Percentiles rank a stretch among this genome's conserved stretches.
Evolutionary conservation across 2,329 filamentous ascomycete species (phyloP).

Genomic region (Talaromyces pinophilus): DNA sequence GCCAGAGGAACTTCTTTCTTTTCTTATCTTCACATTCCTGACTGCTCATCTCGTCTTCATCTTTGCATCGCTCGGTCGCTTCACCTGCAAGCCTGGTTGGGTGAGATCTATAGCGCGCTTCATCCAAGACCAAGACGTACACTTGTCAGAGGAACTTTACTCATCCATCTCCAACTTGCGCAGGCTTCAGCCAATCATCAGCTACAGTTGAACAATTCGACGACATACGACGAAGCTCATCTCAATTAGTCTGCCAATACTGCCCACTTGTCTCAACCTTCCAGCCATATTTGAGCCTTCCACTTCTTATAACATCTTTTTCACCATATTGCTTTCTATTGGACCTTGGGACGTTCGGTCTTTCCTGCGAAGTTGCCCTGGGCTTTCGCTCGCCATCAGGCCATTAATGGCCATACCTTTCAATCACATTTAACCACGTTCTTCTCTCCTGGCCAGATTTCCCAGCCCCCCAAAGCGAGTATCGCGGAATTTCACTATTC

Average conservation of each 20-base stretch:
- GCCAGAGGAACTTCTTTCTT: constrained; percentile 1
- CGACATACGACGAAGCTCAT: constrained; percentile 13
- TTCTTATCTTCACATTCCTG: constrained; percentile 3
- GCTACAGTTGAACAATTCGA: neutral
- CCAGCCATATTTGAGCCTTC: neutral
- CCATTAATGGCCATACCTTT: constrained; percentile 9
- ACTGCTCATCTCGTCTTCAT: constrained; percentile 1
- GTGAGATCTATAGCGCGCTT: neutral
- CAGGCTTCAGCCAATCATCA: constrained; percentile 14
- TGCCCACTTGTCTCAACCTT: neutral
- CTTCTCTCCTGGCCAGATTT: neutral
- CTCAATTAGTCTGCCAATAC: neutral
- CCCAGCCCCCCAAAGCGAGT: constrained; percentile 15
- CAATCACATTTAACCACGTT: constrained; percentile 4
- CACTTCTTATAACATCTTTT: neutral
- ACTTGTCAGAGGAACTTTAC: neutral
- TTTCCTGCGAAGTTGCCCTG: neutral
- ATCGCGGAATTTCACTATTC: constrained; percentile 23
- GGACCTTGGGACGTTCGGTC: neutral
- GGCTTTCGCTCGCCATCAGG: neutral
- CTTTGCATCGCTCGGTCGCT: neutral
- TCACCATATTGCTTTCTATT: neutral
- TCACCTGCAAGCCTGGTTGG: neutral
- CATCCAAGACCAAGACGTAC: neutral
- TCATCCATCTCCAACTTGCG: neutral